Conservation (phyloP, 768 basidiomycete species). For the Hortiboletus campestris region DNA sequence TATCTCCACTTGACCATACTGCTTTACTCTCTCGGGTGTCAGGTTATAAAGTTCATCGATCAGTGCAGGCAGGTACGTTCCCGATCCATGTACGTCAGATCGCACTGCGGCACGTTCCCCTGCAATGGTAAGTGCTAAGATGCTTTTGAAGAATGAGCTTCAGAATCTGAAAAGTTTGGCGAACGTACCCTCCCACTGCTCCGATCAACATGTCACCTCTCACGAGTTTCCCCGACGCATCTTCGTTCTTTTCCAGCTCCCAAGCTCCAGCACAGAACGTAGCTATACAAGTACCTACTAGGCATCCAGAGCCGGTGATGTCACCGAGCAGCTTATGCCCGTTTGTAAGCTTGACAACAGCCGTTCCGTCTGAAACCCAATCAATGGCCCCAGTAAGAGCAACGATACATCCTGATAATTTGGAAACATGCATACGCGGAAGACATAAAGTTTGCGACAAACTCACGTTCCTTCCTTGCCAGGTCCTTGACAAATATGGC, state of each 20-base stretch:
- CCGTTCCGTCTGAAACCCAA: conserved; percentile 79
- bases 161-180: not conserved
- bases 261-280: conserved; percentile 75
- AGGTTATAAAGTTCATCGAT: conserved; percentile 59
- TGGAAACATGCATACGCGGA: not conserved
- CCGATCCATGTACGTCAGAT: conserved; percentile 55
- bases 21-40: conserved; percentile 36
- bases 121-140: conserved; percentile 58
- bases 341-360: conserved; percentile 68
- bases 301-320: conserved; percentile 91
- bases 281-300: conserved; percentile 74
- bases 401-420: conserved; percentile 64
- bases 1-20: conserved; percentile 30
- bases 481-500: conserved; percentile 63
- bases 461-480: conserved; percentile 73
- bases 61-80: conserved; percentile 62
- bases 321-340: conserved; percentile 70
- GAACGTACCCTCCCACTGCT: conserved; percentile 70
- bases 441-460: not conserved
- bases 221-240: conserved; percentile 47
- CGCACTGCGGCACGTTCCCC: conserved; percentile 55
- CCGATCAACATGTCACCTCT: conserved; percentile 75
- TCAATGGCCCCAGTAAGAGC: conserved; percentile 79
- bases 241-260: conserved; percentile 31
- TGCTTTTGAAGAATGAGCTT: conserved; percentile 32